These are phyloP conservation scores for Nitzschia sp. DNA, from an alignment of 108 stramenopile genomes.

Conservation along the genomic window DNA sequence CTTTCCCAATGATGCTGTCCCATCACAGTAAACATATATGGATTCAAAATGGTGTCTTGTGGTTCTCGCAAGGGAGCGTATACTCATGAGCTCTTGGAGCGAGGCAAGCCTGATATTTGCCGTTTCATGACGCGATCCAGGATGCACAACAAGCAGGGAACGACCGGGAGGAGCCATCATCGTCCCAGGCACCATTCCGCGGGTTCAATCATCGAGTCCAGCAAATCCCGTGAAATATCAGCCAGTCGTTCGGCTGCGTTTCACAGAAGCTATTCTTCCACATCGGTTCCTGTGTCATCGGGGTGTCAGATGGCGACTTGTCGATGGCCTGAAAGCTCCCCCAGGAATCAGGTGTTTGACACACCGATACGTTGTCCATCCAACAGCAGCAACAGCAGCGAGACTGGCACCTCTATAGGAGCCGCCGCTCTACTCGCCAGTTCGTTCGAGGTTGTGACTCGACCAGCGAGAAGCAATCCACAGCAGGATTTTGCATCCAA, in stretches of 20 bases:
- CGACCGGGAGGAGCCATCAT: neutral
- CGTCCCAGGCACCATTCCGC: neutral
- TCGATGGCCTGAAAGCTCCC: neutral
- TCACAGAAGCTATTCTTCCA: no score
- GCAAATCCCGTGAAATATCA: no score
- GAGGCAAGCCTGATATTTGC: conserved; percentile 22
- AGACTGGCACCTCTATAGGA: no score
- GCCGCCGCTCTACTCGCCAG: no score
- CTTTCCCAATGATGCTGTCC: no score
- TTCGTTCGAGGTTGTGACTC: no score
- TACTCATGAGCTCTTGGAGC: conserved; percentile 18
- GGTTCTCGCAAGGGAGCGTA: conserved; percentile 7
- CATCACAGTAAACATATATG: conserved; percentile 23
- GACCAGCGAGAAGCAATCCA: no score
- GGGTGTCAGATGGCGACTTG: neutral
- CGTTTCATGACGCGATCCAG: conserved; percentile 25
- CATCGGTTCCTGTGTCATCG: neutral
- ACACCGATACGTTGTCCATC: no score
- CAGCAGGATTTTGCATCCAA: no score
- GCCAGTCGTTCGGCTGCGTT: no score
- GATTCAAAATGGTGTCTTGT: conserved; percentile 2
- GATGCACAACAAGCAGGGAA: neutral
- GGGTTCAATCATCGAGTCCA: neutral
- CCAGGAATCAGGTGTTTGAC: no score
- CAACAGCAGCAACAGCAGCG: no score